Conservation (phyloP, 1,284 basidiomycete genomes). For the Rhodotorula glutinis region DNA sequence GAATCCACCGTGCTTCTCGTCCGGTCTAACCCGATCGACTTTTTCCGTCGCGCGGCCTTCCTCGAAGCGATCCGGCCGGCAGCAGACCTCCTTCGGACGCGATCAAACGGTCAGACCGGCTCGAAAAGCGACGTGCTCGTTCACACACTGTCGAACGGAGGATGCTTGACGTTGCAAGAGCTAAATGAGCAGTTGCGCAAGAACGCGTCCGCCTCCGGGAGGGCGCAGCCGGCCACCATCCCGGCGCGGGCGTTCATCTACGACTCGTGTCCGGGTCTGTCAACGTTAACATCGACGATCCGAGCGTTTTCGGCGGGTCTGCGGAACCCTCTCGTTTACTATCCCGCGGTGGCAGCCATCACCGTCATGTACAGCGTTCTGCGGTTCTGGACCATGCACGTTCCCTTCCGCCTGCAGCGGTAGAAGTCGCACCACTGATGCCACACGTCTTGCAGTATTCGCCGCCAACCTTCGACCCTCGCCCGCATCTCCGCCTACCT, state of each 20-base stretch:
- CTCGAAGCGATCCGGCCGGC: constrained; percentile 16
- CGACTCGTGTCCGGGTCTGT: constrained; percentile 35
- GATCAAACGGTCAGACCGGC: neutral
- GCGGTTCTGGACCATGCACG: constrained; percentile 20
- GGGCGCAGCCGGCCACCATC: neutral
- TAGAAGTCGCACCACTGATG: too few species aligned
- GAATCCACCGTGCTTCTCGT: constrained; percentile 24
- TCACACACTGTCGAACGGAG: constrained; percentile 36
- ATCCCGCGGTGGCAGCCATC: constrained; percentile 18
- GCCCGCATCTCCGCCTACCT: constrained; percentile 16
- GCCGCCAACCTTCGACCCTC: constrained; percentile 12
- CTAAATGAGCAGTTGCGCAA: constrained; percentile 25
- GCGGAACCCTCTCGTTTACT: constrained; percentile 5
- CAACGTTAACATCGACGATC: constrained; percentile 12
- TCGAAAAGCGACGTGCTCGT: constrained; percentile 18
- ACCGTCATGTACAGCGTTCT: constrained; percentile 10
- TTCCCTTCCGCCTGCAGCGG: too few species aligned
- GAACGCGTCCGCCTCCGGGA: neutral
- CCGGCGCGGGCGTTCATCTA: constrained; percentile 28
- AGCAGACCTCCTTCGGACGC: constrained; percentile 12
- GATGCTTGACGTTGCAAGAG: constrained; percentile 23
- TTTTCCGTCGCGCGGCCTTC: constrained; percentile 8
- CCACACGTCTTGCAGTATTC: constrained; percentile 14
- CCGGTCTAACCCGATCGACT: constrained; percentile 24
- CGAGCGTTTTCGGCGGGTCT: constrained; percentile 32